Base-by-base conservation (phyloP, 2,329 filamentous ascomycete genomes). In the Fusarium sambucinum region DNA sequence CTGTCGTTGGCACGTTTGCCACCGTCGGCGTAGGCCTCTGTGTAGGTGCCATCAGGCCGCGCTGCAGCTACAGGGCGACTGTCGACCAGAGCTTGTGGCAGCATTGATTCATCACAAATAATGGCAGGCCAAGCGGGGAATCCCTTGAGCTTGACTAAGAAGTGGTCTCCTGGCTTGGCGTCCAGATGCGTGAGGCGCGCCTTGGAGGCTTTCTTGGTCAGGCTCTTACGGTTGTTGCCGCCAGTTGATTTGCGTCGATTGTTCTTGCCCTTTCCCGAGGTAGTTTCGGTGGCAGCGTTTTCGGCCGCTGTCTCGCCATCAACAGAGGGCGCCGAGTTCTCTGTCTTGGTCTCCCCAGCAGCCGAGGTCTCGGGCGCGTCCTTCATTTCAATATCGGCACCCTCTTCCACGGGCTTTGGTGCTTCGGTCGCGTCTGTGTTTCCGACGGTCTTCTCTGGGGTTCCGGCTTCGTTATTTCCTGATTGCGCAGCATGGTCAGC, bases 81-180 rank as follows among this genome's bases (percentile, higher is more conserved):
- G 74, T 86, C 91, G 55, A 96, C 81, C 25, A 99, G 86, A 16
- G 86, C 89, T 59, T 89, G 85, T 3, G 96, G 95, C 21, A 99
- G 89, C 90, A 99, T 98, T 66, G 91, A 90, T 79, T 99, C 95
- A 77, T 97, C 94, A 78, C 93, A 96, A 73, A 99, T 89, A 76
- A 99, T 92, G 55, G 93, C 91, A 17, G 96, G 96, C 96, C 96
- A 99, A 38, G 93, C 90, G 32, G 96, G 93, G 80, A 93, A 97
- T 63, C 95, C 96, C 85, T 96, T 97, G 80, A 99, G 89, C 79
- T 94, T 92, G 69, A 96, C 93, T 76, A 97, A 90, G 81, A 92
- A 98, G 80, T 94, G 92, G 74, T 98, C 91, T 72, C 96, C 96
- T 6, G 96, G 92, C 82, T 97, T 86, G 68, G 93, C 94, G 77